These are phyloP conservation scores for Botrytis pseudocinerea DNA, from an alignment of 2,329 filamentous ascomycete species.

Conservation along the genomic window DNA sequence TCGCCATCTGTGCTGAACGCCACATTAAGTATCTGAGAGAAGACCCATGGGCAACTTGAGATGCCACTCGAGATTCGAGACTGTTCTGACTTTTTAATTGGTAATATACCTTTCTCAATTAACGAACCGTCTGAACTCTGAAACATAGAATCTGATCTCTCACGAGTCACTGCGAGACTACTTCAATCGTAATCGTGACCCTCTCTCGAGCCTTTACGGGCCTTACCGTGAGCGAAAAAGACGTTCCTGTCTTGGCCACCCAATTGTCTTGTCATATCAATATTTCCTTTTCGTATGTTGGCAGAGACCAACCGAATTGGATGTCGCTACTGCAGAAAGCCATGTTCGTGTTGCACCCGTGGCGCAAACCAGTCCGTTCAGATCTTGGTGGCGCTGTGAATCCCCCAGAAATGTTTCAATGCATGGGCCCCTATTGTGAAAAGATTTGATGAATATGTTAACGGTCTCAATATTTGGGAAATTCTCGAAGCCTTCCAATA, in stretches of 20 bases:
- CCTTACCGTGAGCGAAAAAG: neutral
- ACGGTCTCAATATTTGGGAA: neutral
- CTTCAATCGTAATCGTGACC: neutral
- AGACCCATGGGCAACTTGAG: neutral
- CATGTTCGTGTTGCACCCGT: constrained; percentile 8
- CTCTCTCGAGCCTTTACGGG: neutral
- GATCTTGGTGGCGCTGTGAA: constrained; percentile 11
- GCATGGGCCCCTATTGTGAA: constrained; percentile 9
- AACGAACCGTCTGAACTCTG: constrained; percentile 4
- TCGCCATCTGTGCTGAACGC: constrained; percentile 17
- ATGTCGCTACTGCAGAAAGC: constrained; percentile 4
- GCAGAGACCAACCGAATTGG: constrained; percentile 1
- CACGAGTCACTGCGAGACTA: constrained; percentile 5
- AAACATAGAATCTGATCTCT: constrained; percentile 5
- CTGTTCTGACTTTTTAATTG: neutral
- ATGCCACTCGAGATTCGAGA: constrained; percentile 7
- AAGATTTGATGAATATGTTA: constrained; percentile 2
- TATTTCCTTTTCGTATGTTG: constrained; percentile 1
- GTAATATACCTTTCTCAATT: neutral
- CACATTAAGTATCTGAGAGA: neutral
- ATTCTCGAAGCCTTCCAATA: neutral
- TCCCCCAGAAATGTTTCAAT: constrained; percentile 12
- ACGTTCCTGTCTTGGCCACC: neutral
- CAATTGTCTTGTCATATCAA: neutral
- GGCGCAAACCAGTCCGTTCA: constrained; percentile 13